A percentile compares a stretch with the other conserved stretches of the same genome.
These are phyloP conservation scores for Hortaea werneckii DNA, from an alignment of 2,329 filamentous ascomycete species.

Conservation along the genomic window DNA sequence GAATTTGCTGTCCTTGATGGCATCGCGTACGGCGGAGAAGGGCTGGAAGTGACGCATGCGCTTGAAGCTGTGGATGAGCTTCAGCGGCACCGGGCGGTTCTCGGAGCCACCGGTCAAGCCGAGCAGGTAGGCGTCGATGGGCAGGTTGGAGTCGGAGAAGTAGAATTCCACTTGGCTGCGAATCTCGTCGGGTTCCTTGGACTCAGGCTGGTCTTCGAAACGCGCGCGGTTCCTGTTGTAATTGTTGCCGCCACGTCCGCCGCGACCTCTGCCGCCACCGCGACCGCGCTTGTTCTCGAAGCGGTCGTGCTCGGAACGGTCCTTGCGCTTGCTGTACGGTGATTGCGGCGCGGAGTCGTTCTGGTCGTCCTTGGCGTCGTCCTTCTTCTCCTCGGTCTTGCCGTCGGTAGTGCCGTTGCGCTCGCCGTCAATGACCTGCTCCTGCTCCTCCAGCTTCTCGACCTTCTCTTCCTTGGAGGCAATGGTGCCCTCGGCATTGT, in stretches of 20 bases:
- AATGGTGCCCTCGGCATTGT: constrained; percentile 2
- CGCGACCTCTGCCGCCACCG: constrained; percentile 2
- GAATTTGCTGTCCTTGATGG: constrained; percentile 65
- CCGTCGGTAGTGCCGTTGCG: constrained; percentile 7
- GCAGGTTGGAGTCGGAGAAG: constrained; percentile 85
- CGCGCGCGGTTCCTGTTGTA: constrained; percentile 13
- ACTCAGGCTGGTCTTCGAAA: constrained; percentile 49
- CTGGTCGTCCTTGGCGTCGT: constrained; percentile 3
- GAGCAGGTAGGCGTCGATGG: constrained; percentile 80
- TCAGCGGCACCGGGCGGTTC: constrained; percentile 73
- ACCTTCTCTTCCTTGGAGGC: constrained; percentile 4
- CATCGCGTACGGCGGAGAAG: constrained; percentile 70
- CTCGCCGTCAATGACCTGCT: constrained; percentile 8
- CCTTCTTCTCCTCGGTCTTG: constrained; percentile 8
- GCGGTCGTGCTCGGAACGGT: constrained; percentile 4
- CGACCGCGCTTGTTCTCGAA: constrained; percentile 2
- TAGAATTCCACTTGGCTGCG: constrained; percentile 94
- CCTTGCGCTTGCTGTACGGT: constrained; percentile 7
- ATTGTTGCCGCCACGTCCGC: background rate
- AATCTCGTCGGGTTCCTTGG: constrained; percentile 69
- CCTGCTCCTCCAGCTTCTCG: background rate
- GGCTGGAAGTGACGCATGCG: constrained; percentile 94
- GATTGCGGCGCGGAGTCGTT: too few species aligned
- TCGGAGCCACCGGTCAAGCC: constrained; percentile 63
- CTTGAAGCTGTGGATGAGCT: constrained; percentile 75